Conservation (phyloP, 495 filamentous ascomycete genomes). For the Usnea hakonensis region DNA sequence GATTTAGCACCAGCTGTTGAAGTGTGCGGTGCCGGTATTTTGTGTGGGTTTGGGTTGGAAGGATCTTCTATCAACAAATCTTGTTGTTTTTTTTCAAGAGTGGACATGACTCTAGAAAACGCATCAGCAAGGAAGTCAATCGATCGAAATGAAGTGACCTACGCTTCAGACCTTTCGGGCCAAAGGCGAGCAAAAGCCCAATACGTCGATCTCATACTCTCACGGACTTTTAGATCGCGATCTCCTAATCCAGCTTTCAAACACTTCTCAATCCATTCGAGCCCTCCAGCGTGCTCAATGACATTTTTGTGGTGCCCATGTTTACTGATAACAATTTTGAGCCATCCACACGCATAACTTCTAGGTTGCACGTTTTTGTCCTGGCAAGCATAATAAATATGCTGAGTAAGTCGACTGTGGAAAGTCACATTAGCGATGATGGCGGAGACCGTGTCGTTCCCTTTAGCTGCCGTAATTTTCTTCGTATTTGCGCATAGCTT, state of each 20-base stretch:
- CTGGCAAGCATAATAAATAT: conserved; percentile 67
- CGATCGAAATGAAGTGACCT: conserved; percentile 27
- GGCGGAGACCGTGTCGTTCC: conserved; percentile 64
- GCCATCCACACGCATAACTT: conserved; percentile 70
- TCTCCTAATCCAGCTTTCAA: conserved; percentile 80
- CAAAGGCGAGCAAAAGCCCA: conserved; percentile 74
- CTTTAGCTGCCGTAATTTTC: conserved; percentile 77
- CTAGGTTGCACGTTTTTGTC: conserved; percentile 89
- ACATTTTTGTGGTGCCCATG: conserved; percentile 71
- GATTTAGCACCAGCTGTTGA: conserved; percentile 38
- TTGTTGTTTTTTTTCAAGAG: conserved; percentile 65
- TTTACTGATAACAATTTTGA: conserved; percentile 70
- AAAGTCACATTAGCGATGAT: conserved; percentile 74
- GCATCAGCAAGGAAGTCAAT: conserved; percentile 26
- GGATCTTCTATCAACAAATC: conserved; percentile 69
- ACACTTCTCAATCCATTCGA: conserved; percentile 78
- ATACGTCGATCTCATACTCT: conserved; percentile 73
- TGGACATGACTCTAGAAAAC: conserved; percentile 57
- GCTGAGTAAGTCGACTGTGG: conserved; percentile 69
- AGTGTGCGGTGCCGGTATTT: conserved; percentile 38
- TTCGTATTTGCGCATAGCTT: conserved; percentile 83
- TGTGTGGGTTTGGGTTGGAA: conserved; percentile 64
- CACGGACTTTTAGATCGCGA: conserved; percentile 78
- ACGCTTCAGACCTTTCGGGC: conserved; percentile 69
- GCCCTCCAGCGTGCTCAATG: conserved; percentile 72